Evolutionary conservation across 257 asterid genomes (phyloP), one percentile per base, ranked within the genome.

Genomic region (Vinca minor): DNA sequence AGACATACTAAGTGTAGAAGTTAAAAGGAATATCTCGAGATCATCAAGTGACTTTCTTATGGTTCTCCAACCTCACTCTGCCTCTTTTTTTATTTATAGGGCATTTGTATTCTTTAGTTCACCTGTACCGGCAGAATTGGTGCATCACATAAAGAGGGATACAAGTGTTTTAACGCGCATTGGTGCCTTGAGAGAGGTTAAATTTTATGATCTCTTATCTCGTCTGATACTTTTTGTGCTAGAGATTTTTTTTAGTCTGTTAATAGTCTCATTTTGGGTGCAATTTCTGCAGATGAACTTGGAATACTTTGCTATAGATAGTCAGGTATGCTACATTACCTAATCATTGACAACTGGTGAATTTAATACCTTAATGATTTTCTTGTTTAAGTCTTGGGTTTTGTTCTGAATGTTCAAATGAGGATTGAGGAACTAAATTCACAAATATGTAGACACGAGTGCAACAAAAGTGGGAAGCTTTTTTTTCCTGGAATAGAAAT

Each of bases 21-120:
- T 41, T n/a, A 21, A 29, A 44, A 1, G 29, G 17, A 34, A 66
- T 20, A 44, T 46, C 15, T 17, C 31, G 3, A 7, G n/a, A n/a
- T n/a, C n/a, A n/a, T n/a, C n/a, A n/a, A n/a, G 66, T 34, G 59
- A 49, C 50, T 28, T 20, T 10, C 36, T 52, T 45, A 54, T 55
- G 29, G 29, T 23, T 64, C 60, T 63, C 66, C 58, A 21, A 58
- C 63, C 69, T 47, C 62, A 67, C 64, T 67, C 62, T 41, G 7
- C 18, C 52, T 65, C 39, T 64, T 67, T 35, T 57, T 71, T n/a
- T n/a, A n/a, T n/a, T n/a, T n/a, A n/a, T 63, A 93, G 99, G 91
- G 96, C 99, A 62, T 93, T 84, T 66, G 88, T 93, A 57, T 93
- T 93, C 87, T 93, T 93, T 67, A 93, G 99, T 84, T 89, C 99